Evolutionary conservation across 2,329 filamentous ascomycete genomes (phyloP).

Genomic region (Lecanicillium sp.): DNA sequence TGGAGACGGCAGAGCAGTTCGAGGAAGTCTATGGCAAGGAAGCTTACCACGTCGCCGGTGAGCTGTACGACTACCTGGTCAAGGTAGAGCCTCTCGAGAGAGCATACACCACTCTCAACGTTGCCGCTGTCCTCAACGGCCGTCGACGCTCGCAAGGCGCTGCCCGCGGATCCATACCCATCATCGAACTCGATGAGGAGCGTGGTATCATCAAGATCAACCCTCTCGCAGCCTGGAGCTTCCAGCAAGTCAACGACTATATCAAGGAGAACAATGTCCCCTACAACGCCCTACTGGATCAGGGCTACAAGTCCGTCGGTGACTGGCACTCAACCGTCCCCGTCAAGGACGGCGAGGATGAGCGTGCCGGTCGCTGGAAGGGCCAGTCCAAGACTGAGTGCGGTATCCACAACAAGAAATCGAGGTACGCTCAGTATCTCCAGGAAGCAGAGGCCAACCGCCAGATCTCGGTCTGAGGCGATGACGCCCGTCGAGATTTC

Average conservation of each 20-base stretch:
- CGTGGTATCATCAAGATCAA: slow-evolving; percentile 94
- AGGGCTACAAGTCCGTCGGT: slow-evolving; percentile 95
- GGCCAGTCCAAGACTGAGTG: slow-evolving; percentile 94
- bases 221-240: slow-evolving; percentile 89
- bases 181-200: slow-evolving; percentile 86
- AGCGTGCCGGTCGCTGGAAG: slow-evolving; percentile 95
- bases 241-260: slow-evolving; percentile 83
- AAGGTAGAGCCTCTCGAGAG: slow-evolving; percentile 96
- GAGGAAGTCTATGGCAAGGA: slow-evolving; percentile 72
- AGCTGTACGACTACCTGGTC: slow-evolving; percentile 93
- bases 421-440: slow-evolving; percentile 81
- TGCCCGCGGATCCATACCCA: slow-evolving; percentile 80
- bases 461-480: slow-evolving; percentile 23
- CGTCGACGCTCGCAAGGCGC: slow-evolving; percentile 88
- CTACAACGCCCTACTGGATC: slow-evolving; percentile 85
- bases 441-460: slow-evolving; percentile 64
- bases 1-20: slow-evolving; percentile 68
- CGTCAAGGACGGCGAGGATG: slow-evolving; percentile 85
- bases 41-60: slow-evolving; percentile 77
- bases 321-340: slow-evolving; percentile 97
- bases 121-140: slow-evolving; percentile 86
- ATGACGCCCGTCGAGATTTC: neutral
- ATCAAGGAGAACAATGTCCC: slow-evolving; percentile 80
- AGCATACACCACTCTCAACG: slow-evolving; percentile 78
- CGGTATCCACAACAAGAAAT: slow-evolving; percentile 97